Evolutionary conservation across 1,139 yeast species (phyloP), one percentile per base, ranked within the genome.

Genomic region (Lodderomyces elongisporus): DNA sequence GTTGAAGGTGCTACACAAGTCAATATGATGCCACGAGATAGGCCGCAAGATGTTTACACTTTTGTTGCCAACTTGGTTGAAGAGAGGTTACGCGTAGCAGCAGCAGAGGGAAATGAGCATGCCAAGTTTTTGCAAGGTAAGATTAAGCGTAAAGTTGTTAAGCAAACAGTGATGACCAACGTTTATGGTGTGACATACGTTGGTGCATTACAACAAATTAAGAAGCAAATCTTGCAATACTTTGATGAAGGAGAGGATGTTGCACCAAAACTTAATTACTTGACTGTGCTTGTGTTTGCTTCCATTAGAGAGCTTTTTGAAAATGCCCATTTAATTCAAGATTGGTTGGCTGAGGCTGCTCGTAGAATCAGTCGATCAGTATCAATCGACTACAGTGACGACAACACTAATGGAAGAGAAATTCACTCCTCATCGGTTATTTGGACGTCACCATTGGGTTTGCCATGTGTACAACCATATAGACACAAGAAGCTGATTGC

Each of bases 131-230:
- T 80, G 17, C 66, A 72, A 40, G 85, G 81, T 35, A 73, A 77
- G 44, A 74, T 91, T 41, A 74, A 81, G 16, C 74, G 99, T 49
- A 89, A 89, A 55, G 82, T 91, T 31, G 95, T 91, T 31, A 91
- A 91, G 56, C 97, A 91, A 58, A 87, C 98, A 0, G 98, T 91
- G 20, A 91, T 91, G 99, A 91, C 99, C 1, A 89, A 88, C 49
- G 99, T 91, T 28, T 91, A 93, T 54, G 99, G 99, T 47, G 99
- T 91, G 9, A 91, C 99, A 0, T 87, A 76, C 54, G 75, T 87
- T 42, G 99, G 99, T 14, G 98, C 97, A 0, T 75, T 87, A 17
- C 81, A 79, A 4, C 99, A 91, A 62, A 87, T 91, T 48, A 73
- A 72, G 39, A 82, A 79, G 46, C 85, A 83, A 54, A 57, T 79